Conservation (phyloP, 441 rosid genomes). For the Adansonia grandidieri region DNA sequence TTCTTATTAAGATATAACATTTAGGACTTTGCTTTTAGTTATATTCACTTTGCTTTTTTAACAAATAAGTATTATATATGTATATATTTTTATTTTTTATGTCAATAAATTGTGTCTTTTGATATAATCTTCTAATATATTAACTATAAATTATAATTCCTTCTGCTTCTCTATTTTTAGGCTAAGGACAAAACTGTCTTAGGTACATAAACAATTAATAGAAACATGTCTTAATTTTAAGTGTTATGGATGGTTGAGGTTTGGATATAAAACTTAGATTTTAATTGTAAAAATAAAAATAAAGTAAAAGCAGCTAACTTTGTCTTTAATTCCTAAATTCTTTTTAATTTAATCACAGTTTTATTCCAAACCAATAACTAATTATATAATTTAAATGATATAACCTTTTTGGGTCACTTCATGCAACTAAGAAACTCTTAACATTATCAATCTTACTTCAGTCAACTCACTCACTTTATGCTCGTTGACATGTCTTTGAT, state of each 20-base stretch:
- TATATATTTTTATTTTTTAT: neutral
- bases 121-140: neutral
- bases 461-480: too few relatives aligned
- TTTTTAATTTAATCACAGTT: neutral
- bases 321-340: neutral
- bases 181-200: neutral
- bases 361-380: slow-evolving; percentile 1
- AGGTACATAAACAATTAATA: neutral
- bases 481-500: too few relatives aligned
- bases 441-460: too few relatives aligned
- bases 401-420: neutral
- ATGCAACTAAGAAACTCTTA: neutral
- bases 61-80: too few relatives aligned
- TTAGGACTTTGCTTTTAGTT: too few relatives aligned
- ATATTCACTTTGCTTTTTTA: too few relatives aligned
- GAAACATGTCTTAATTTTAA: too few relatives aligned
- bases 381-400: neutral
- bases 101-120: neutral
- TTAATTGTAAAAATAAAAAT: too few relatives aligned
- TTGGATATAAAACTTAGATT: too few relatives aligned
- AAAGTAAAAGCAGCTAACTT: neutral
- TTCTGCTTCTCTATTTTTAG: neutral
- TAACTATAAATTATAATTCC: neutral
- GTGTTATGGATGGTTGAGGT: too few relatives aligned
- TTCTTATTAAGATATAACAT: too few relatives aligned